phyloP scores from a whole-genome alignment of 495 filamentous ascomycete species.

The Delitschia confertaspora region DNA sequence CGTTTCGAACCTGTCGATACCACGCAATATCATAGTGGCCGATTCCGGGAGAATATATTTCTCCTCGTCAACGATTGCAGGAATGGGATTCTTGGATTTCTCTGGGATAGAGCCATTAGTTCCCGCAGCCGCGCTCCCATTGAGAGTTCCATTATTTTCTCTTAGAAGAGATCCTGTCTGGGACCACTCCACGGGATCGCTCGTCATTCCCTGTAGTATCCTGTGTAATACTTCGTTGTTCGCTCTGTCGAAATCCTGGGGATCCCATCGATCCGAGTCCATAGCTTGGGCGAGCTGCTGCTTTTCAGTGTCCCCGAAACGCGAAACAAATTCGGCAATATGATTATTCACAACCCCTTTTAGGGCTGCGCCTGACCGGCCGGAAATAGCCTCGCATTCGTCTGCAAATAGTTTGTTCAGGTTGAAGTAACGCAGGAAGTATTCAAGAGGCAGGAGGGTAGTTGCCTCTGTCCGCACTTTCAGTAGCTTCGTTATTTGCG shows the following conservation, averaged over 20 bases:
- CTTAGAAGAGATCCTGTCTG: constrained; percentile 59
- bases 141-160: constrained; percentile 28
- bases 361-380: constrained; percentile 70
- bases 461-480: constrained; percentile 86
- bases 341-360: constrained; percentile 87
- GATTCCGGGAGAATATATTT: constrained; percentile 80
- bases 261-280: constrained; percentile 85
- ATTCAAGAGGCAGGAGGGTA: constrained; percentile 57
- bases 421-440: constrained; percentile 85
- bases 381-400: constrained; percentile 93
- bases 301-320: constrained; percentile 65
- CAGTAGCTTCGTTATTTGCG: constrained; percentile 83
- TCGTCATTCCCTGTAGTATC: constrained; percentile 71
- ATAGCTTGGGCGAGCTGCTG: constrained; percentile 73
- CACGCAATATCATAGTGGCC: constrained; percentile 65
- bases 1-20: constrained; percentile 72
- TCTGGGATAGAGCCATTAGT: constrained; percentile 53
- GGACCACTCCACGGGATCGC: constrained; percentile 66
- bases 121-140: constrained; percentile 23
- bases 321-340: constrained; percentile 78
- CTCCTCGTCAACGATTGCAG: constrained; percentile 72
- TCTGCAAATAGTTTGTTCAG: constrained; percentile 91
- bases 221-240: constrained; percentile 54
- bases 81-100: constrained; percentile 46
- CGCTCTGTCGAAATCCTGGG: constrained; percentile 68